A percentile compares a stretch with the other conserved stretches of the same genome.
phyloP scores from a whole-genome alignment of 2,329 filamentous ascomycete genomes.

The Phaeophleospora eucalypticola region DNA sequence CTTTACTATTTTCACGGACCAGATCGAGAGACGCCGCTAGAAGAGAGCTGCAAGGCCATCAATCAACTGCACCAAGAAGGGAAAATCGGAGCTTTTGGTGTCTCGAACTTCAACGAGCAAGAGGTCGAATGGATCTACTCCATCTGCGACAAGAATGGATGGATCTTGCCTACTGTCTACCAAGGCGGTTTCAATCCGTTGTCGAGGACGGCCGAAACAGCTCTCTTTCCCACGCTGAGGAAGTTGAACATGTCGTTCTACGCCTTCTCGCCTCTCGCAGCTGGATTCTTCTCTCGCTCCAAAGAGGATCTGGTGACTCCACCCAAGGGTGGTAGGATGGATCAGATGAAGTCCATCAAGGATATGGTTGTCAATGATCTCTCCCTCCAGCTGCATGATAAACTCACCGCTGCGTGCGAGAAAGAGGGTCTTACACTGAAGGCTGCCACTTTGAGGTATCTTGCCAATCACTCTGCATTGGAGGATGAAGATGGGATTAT shows the following conservation, averaged over 20 bases:
- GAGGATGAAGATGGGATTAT: slow-evolving; percentile 37
- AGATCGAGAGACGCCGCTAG: slow-evolving; percentile 44
- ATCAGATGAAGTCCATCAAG: slow-evolving; percentile 32
- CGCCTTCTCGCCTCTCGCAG: slow-evolving; percentile 36
- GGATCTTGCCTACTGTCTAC: slow-evolving; percentile 43
- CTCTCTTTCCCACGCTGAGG: slow-evolving; percentile 42
- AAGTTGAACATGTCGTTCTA: slow-evolving; percentile 43
- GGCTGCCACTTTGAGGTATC: slow-evolving; percentile 46
- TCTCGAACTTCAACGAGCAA: slow-evolving; percentile 46
- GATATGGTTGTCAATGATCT: slow-evolving; percentile 41
- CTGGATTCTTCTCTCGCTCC: slow-evolving; percentile 39
- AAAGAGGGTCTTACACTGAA: slow-evolving; percentile 40
- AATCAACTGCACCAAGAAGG: slow-evolving; percentile 46
- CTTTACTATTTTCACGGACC: slow-evolving; percentile 45
- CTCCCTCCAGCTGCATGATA: slow-evolving; percentile 42
- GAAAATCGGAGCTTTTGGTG: slow-evolving; percentile 42
- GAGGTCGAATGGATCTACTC: slow-evolving; percentile 46
- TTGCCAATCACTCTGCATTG: slow-evolving; percentile 43
- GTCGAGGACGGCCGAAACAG: slow-evolving; percentile 32
- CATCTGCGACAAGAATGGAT: slow-evolving; percentile 40
- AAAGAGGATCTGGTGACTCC: slow-evolving; percentile 33
- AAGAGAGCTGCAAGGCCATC: slow-evolving; percentile 46
- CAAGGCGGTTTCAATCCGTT: slow-evolving; percentile 45
- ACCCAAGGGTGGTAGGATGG: slow-evolving; percentile 22
- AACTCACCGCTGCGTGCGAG: slow-evolving; percentile 32